phyloP scores from a whole-genome alignment of 2,329 filamentous ascomycete genomes.

The Exophiala spinifera region DNA sequence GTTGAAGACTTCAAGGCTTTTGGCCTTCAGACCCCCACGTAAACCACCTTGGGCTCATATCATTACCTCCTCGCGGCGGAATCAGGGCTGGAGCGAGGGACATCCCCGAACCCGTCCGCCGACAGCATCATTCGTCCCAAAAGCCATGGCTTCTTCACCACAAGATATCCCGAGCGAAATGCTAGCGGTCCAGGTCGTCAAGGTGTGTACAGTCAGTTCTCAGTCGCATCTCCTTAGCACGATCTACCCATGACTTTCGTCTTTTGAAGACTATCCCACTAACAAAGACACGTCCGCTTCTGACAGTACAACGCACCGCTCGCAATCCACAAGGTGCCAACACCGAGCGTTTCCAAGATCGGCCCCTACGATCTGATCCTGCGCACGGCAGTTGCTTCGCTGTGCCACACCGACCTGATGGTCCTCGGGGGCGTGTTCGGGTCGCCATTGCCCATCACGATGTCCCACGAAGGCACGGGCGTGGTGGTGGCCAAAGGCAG shows the following conservation, averaged over 20 bases:
- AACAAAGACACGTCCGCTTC: no score
- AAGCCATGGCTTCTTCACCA: background rate
- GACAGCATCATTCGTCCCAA: no score
- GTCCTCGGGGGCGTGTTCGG: constrained; percentile 49
- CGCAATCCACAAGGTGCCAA: background rate
- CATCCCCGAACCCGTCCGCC: no score
- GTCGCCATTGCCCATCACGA: constrained; percentile 48
- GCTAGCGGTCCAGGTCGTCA: constrained; percentile 1
- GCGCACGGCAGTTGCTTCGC: constrained; percentile 57
- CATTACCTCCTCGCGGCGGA: no score
- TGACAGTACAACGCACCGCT: background rate
- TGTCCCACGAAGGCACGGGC: constrained; percentile 57
- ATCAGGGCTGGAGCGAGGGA: no score
- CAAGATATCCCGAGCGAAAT: background rate
- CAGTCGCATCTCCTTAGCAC: background rate
- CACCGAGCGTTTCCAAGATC: background rate
- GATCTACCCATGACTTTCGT: background rate
- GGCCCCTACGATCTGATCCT: constrained; percentile 54
- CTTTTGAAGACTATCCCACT: no score
- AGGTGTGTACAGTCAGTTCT: background rate
- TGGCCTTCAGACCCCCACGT: no score
- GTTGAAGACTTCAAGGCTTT: no score
- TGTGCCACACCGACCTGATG: constrained; percentile 63
- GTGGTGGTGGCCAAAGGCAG: constrained; percentile 35
- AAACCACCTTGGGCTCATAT: no score